Base-by-base conservation (phyloP, 805 yeast species). In the Candida oleophila region DNA sequence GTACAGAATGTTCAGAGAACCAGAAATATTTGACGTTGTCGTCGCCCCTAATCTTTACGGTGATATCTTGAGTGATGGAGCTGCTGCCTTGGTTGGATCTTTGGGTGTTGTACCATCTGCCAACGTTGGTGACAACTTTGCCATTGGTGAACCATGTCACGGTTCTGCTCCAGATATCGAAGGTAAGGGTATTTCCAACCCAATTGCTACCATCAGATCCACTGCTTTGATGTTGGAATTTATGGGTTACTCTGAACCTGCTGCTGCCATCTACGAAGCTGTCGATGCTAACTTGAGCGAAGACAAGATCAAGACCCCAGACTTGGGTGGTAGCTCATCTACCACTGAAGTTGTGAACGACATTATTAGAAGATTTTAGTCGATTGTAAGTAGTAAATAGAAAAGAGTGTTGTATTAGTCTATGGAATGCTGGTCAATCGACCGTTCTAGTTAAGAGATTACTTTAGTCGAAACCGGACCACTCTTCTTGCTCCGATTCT, bases 121-220 rank as follows among this genome's bases (percentile, higher is more conserved):
- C 50, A 94, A 94, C 63, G 99, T 94, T 53, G 99, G 99, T 61
- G 96, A 90, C 65, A 72, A 78, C 65, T 92, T 94, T 64, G 97
- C 95, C 53, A 89, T 94, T 64, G 99, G 99, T 66, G 99, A 94
- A 74, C 99, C 99, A 64, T 91, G 97, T 66, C 99, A 94, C 73
- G 99, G 99, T 51, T 88, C 96, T 47, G 99, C 99, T 46, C 99
- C 99, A 47, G 99, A 94, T 68, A 94, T 94, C 56, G 96, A 91
- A 66, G 99, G 99, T 59, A 84, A 80, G 69, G 94, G 94, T 60
- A 88, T 89, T 59, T 81, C 97, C 44, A 92, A 92, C 80, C 99
- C 99, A 55, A 84, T 94, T 61, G 99, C 99, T 47, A 94, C 99
- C 43, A 92, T 94, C 65, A 85, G 99, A 74, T 94, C 99, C 25